Evolutionary conservation across 495 filamentous ascomycete genomes (phyloP).

Genomic region (Penicillium cataractarum): DNA sequence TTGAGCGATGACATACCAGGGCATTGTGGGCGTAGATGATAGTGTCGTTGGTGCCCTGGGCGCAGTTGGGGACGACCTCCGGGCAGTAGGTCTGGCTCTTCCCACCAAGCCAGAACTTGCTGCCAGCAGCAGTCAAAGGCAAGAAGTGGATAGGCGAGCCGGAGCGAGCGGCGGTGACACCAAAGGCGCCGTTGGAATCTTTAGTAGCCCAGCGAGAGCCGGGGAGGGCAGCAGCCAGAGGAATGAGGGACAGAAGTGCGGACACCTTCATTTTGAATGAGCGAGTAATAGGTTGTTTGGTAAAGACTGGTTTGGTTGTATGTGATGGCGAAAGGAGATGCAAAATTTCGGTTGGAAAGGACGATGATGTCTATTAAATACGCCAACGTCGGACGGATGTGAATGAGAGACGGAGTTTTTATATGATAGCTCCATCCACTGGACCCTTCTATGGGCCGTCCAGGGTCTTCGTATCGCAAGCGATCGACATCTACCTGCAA

Average conservation of each 20-base stretch:
- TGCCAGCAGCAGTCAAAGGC: conserved; percentile 35
- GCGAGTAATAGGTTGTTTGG: background rate
- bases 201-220: conserved; percentile 14
- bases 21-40: conserved; percentile 30
- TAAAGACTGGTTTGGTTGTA: background rate
- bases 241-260: conserved; percentile 27
- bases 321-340: background rate
- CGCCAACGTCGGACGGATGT: background rate
- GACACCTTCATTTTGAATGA: conserved; percentile 35
- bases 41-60: conserved; percentile 38
- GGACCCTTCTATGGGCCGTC: conserved; percentile 9
- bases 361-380: conserved; percentile 1
- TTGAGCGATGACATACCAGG: conserved; percentile 17
- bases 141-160: conserved; percentile 39
- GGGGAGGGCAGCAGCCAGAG: conserved; percentile 30
- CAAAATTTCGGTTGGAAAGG: background rate
- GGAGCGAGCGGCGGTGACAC: conserved; percentile 38
- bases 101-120: conserved; percentile 40
- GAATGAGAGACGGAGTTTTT: background rate
- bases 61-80: conserved; percentile 24
- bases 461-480: background rate
- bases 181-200: conserved; percentile 24
- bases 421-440: conserved; percentile 10
- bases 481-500: conserved; percentile 14
- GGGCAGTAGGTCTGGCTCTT: conserved; percentile 36